phyloP scores from a whole-genome alignment of 2,329 filamentous ascomycete genomes.

The Pseudohalonectria lignicola region DNA sequence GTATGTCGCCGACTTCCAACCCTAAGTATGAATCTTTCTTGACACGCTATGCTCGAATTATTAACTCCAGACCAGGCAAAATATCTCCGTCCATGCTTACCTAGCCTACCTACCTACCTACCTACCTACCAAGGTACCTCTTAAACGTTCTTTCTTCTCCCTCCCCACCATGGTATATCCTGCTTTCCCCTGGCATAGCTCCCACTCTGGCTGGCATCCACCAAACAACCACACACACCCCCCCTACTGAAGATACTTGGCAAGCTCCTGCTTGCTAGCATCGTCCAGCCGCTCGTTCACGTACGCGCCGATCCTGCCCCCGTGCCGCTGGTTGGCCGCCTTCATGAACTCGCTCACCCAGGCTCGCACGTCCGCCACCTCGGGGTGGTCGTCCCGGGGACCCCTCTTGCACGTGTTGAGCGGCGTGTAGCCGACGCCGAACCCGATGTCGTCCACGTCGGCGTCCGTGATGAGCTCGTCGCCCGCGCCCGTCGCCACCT shows the following conservation, averaged over 20 bases:
- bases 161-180: background rate
- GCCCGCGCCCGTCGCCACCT: slow-evolving; percentile 49
- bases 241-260: slow-evolving; percentile 36
- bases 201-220: no score
- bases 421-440: slow-evolving; percentile 88
- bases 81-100: no score
- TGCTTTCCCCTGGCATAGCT: no score
- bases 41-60: no score
- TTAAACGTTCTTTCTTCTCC: background rate
- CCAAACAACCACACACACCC: background rate
- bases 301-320: slow-evolving; percentile 59
- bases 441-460: slow-evolving; percentile 89
- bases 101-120: background rate
- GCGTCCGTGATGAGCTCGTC: slow-evolving; percentile 75
- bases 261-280: slow-evolving; percentile 44
- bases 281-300: slow-evolving; percentile 59
- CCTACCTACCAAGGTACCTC: background rate
- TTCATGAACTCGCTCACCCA: slow-evolving; percentile 78
- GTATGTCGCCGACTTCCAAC: no score
- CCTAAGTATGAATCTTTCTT: no score
- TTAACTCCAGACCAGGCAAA: no score
- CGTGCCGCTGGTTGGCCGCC: slow-evolving; percentile 63
- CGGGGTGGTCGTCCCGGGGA: slow-evolving; percentile 70
- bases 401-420: slow-evolving; percentile 80
- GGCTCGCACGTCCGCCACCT: slow-evolving; percentile 68